Evolutionary conservation across 305 asterid genomes (phyloP).

Genomic region (Vinca major): DNA sequence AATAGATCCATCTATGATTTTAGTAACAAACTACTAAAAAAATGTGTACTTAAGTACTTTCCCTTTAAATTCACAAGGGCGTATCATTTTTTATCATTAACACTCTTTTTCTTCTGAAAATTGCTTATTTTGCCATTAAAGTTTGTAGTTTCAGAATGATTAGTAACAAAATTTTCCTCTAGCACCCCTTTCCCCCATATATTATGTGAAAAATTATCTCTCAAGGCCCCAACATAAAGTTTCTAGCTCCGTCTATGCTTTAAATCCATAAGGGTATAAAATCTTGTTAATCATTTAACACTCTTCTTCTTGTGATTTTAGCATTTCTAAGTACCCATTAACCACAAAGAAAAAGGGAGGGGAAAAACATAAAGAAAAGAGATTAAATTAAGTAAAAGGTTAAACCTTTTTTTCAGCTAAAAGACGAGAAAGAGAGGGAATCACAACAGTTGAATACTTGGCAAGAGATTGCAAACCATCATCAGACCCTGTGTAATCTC

Average conservation of each 20-base stretch:
- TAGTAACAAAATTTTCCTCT: no score
- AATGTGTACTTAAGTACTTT: not conserved
- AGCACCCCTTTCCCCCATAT: no score
- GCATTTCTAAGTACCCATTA: not conserved
- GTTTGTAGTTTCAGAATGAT: no score
- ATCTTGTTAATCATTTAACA: not conserved
- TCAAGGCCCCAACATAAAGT: no score
- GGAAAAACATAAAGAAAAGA: not conserved
- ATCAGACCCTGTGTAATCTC: conserved; percentile 90
- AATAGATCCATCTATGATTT: no score
- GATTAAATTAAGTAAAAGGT: not conserved
- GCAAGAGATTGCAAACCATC: conserved; percentile 72
- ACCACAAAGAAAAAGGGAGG: no score
- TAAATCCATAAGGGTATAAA: not conserved
- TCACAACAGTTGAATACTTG: conserved; percentile 37
- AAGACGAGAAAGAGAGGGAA: conserved; percentile 56
- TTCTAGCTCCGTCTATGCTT: not conserved
- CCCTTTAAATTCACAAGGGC: not conserved
- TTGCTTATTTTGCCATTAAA: no score
- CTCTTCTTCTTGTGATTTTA: not conserved
- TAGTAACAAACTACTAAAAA: not conserved
- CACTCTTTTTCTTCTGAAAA: not conserved
- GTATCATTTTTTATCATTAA: not conserved
- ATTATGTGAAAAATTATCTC: no score
- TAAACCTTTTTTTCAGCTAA: conserved; percentile 63